Evolutionary conservation across 225 moss, liverwort and hornwort genomes (phyloP).

Genomic region (Ulota crispa): DNA sequence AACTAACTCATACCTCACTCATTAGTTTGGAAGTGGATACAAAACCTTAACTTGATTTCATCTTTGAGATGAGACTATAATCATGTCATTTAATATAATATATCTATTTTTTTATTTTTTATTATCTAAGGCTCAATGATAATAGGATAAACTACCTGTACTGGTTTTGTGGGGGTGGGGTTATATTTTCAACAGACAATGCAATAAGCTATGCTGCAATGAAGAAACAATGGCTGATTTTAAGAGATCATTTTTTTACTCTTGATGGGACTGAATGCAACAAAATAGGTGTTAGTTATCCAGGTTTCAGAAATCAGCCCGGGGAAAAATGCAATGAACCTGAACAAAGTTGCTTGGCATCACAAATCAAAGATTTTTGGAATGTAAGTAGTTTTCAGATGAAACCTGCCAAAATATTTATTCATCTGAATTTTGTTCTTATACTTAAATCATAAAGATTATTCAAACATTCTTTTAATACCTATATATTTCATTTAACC

Average conservation of each 20-base stretch:
- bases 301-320: slow-evolving; percentile 31
- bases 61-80: no score
- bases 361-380: slow-evolving; percentile 26
- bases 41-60: no score
- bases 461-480: no score
- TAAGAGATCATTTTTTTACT: slow-evolving; percentile 17
- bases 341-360: slow-evolving; percentile 15
- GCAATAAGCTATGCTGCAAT: neutral
- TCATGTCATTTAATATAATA: no score
- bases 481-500: neutral
- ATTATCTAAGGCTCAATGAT: no score
- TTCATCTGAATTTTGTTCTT: neutral
- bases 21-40: no score
- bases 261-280: slow-evolving; percentile 40
- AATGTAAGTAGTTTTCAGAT: neutral
- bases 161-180: neutral
- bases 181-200: neutral
- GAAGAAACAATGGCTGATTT: slow-evolving; percentile 24
- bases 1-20: no score
- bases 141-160: no score
- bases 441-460: no score
- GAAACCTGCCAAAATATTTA: neutral
- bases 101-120: no score
- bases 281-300: slow-evolving; percentile 36
- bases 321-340: slow-evolving; percentile 26